Evolutionary conservation across 352 stramenopile genomes (phyloP).

Genomic region (Phytopythium chamaehyphon): DNA sequence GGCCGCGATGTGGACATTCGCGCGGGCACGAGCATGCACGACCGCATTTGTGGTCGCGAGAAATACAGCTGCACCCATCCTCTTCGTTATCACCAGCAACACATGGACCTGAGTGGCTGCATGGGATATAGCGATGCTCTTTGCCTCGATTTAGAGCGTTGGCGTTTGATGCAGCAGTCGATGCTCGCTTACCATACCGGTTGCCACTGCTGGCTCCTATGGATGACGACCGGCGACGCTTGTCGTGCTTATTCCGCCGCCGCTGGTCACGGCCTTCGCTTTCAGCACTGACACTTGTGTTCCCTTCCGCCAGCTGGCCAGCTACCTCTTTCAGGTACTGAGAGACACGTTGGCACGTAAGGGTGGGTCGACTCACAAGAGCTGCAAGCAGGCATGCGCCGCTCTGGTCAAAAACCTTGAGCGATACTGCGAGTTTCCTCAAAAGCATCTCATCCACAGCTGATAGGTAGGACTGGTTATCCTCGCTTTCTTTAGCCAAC

Average conservation of each 20-base stretch:
- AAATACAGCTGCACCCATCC: conserved; percentile 27
- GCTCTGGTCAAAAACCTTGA: conserved; percentile 25
- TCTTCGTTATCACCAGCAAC: conserved; percentile 11
- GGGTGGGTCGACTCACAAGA: conserved; percentile 29
- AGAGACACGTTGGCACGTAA: conserved; percentile 26
- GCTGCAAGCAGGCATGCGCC: conserved; percentile 44
- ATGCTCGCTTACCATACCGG: conserved; percentile 2
- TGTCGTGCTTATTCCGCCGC: conserved; percentile 4
- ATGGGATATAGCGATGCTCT: conserved; percentile 57
- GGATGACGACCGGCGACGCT: conserved; percentile 2
- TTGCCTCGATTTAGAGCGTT: conserved; percentile 30
- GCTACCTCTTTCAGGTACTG: conserved; percentile 20
- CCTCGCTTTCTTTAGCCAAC: not conserved
- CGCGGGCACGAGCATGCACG: conserved; percentile 57
- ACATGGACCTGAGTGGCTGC: conserved; percentile 53
- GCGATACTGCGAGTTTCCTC: conserved; percentile 34
- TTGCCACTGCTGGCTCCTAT: not conserved
- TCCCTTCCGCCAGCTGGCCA: conserved; percentile 1
- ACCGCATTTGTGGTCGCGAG: conserved; percentile 51
- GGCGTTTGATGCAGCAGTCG: conserved; percentile 35
- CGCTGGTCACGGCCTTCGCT: conserved; percentile 1
- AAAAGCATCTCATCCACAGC: conserved; percentile 37
- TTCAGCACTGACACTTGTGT: conserved; percentile 8
- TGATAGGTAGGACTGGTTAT: conserved; percentile 6
- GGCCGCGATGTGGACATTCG: conserved; percentile 59